phyloP scores from a whole-genome alignment of 2,329 filamentous ascomycete species.

The Sordariomycetes sp. region DNA sequence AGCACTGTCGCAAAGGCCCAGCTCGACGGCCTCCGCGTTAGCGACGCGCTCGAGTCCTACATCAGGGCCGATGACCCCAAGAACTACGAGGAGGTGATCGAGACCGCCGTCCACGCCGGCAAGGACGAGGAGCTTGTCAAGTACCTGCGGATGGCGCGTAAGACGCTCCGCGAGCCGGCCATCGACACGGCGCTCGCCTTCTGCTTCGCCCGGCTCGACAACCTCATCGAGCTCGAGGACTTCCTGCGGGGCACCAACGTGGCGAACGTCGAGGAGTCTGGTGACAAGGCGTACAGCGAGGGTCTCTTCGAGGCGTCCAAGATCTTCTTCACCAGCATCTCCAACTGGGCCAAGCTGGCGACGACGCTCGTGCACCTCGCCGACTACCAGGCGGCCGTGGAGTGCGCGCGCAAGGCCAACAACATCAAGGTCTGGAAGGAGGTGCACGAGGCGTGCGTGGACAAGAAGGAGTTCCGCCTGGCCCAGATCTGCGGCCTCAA shows the following conservation, averaged over 20 bases:
- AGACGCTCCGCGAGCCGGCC: constrained; percentile 85
- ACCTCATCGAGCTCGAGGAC: constrained; percentile 88
- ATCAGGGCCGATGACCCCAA: constrained; percentile 88
- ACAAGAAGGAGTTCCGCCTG: constrained; percentile 97
- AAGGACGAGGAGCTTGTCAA: constrained; percentile 98
- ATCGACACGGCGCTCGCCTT: constrained; percentile 94
- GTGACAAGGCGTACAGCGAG: constrained; percentile 95
- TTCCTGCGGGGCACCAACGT: constrained; percentile 91
- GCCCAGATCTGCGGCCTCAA: constrained; percentile 98
- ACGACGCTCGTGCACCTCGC: constrained; percentile 94
- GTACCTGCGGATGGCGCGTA: constrained; percentile 92
- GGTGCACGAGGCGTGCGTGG: constrained; percentile 90
- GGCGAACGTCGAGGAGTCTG: constrained; percentile 89
- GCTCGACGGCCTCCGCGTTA: constrained; percentile 85
- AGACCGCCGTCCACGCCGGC: constrained; percentile 86
- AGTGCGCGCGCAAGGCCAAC: constrained; percentile 96
- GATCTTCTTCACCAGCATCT: constrained; percentile 97
- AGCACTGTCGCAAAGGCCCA: constrained; percentile 97
- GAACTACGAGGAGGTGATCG: constrained; percentile 93
- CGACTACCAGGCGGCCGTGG: constrained; percentile 95
- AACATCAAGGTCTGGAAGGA: constrained; percentile 99
- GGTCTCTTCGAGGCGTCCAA: constrained; percentile 93
- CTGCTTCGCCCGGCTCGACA: constrained; percentile 82
- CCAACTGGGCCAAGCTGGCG: constrained; percentile 98
- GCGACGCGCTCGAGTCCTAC: constrained; percentile 91